These are phyloP conservation scores for Globisporangium cylindrosporum DNA, from an alignment of 352 stramenopile species.

Conservation along the genomic window DNA sequence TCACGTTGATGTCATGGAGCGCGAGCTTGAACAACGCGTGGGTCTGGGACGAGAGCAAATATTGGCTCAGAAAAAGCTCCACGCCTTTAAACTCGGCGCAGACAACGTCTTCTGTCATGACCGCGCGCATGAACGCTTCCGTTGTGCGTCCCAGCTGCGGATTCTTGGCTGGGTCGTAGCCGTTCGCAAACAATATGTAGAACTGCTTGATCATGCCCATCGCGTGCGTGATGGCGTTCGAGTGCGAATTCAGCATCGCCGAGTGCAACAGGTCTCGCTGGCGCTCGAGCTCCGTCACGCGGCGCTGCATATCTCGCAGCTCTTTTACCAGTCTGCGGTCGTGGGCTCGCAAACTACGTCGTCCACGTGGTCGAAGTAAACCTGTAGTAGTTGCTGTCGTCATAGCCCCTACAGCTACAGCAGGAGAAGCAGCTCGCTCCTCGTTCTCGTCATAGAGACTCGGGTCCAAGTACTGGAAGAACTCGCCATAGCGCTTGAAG, in stretches of 20 bases:
- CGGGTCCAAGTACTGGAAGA: constrained; percentile 3
- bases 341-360: neutral
- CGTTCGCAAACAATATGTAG: constrained; percentile 42
- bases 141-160: constrained; percentile 22
- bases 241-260: constrained; percentile 25
- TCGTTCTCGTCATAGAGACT: neutral
- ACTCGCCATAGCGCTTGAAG: constrained; percentile 12
- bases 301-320: constrained; percentile 28
- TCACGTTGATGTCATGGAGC: constrained; percentile 22
- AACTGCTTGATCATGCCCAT: constrained; percentile 35
- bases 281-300: constrained; percentile 34
- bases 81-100: constrained; percentile 60
- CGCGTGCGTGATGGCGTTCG: constrained; percentile 32
- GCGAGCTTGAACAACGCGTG: constrained; percentile 33
- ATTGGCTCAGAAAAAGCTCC: constrained; percentile 47
- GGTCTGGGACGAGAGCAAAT: constrained; percentile 29
- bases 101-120: constrained; percentile 41
- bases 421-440: neutral
- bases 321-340: constrained; percentile 16
- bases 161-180: constrained; percentile 25
- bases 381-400: neutral
- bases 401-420: neutral
- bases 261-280: constrained; percentile 37
- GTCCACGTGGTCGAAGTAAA: neutral
- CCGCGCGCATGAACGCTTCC: constrained; percentile 33